Evolutionary conservation across 2,329 filamentous ascomycete species (phyloP).

Genomic region (Penicillium frequentans): DNA sequence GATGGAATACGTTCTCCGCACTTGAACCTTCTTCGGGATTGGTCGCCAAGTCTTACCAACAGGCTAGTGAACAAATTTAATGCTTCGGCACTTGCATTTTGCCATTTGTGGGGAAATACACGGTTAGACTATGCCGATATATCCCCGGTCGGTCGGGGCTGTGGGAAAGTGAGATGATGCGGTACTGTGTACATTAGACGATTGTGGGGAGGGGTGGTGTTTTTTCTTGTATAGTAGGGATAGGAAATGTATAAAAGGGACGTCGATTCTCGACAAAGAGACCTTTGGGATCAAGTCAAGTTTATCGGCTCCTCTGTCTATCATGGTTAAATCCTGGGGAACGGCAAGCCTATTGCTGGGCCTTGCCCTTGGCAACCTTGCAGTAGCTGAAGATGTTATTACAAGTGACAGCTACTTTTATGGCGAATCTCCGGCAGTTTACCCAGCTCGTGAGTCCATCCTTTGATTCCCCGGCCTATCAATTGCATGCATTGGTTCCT

Average conservation of each 20-base stretch:
- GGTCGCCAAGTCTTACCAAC: background rate
- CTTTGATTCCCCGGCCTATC: accelerated
- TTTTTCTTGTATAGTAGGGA: background rate
- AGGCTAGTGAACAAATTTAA: background rate
- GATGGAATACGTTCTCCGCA: background rate
- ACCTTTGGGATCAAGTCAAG: background rate
- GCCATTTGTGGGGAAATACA: background rate
- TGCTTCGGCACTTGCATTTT: background rate
- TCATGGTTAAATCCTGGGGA: background rate
- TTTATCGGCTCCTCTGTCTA: background rate
- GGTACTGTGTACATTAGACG: background rate
- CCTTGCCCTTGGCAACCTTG: background rate
- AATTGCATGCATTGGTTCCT: background rate
- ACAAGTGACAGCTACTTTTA: slow-evolving; percentile 9
- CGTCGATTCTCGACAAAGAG: background rate
- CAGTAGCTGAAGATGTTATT: background rate
- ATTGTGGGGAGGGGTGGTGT: background rate
- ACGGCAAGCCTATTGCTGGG: background rate
- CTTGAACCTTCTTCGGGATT: background rate
- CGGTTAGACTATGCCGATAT: background rate
- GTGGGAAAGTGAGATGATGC: background rate
- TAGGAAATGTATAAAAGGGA: background rate
- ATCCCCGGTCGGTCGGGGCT: background rate
- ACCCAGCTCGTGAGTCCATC: slow-evolving; percentile 22
- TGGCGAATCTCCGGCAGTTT: slow-evolving; percentile 25